These are phyloP conservation scores for Phytophthora sojae DNA, from an alignment of 352 stramenopile genomes.

Conservation along the genomic window DNA sequence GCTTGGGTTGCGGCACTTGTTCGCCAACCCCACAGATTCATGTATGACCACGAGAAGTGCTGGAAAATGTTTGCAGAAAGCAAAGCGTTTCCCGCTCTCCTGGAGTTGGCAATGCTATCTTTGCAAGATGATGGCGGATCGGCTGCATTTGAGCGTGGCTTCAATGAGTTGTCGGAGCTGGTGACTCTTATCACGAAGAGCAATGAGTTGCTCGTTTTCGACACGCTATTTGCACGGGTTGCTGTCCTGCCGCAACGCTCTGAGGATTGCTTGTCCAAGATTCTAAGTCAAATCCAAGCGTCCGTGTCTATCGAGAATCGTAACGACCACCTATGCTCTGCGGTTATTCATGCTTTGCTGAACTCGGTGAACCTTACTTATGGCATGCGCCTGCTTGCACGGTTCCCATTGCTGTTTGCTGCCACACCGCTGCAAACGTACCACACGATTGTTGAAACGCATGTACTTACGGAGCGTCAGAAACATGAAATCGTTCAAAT, in stretches of 20 bases:
- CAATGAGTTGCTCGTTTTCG: constrained; percentile 49
- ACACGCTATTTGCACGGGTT: constrained; percentile 50
- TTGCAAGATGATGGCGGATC: constrained; percentile 24
- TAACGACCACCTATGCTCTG: constrained; percentile 64
- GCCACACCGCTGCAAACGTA: constrained; percentile 76
- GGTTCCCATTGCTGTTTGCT: constrained; percentile 70
- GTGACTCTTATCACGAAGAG: constrained; percentile 53
- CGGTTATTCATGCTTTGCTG: constrained; percentile 72
- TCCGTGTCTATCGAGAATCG: constrained; percentile 47
- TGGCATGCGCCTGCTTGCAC: constrained; percentile 68
- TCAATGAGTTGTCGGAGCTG: constrained; percentile 53
- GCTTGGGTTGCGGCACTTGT: constrained; percentile 61
- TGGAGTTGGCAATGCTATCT: constrained; percentile 63
- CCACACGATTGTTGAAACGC: constrained; percentile 78
- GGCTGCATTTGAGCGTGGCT: constrained; percentile 25
- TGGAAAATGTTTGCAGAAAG: constrained; percentile 70
- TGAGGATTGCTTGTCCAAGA: constrained; percentile 50
- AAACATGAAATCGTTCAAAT: constrained; percentile 72
- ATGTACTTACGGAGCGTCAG: constrained; percentile 73
- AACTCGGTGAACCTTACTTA: constrained; percentile 62
- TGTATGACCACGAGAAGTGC: constrained; percentile 59
- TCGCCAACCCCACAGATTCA: constrained; percentile 50
- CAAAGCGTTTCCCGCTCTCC: constrained; percentile 48
- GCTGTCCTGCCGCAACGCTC: constrained; percentile 36
- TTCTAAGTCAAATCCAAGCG: constrained; percentile 61